Conservation (phyloP, 2,329 filamentous ascomycete genomes). For the Thermothelomyces thermophilus region DNA sequence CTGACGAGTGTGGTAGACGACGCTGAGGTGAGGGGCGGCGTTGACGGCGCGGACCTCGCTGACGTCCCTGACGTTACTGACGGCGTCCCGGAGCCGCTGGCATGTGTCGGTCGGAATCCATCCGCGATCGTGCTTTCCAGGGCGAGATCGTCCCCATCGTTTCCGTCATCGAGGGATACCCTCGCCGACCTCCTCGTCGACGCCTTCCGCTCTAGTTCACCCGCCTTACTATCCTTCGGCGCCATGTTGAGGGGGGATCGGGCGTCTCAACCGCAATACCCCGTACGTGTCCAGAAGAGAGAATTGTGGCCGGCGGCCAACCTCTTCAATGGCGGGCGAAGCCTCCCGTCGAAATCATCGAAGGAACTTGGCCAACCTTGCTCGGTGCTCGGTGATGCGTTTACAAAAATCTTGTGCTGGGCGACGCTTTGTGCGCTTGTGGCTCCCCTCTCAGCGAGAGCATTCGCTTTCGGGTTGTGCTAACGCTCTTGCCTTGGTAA, state of each 20-base stretch:
- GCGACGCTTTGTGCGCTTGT: not conserved
- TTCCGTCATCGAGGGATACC: constrained; percentile 31
- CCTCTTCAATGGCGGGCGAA: constrained; percentile 17
- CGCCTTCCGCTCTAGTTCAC: constrained; percentile 36
- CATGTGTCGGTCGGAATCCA: constrained; percentile 40
- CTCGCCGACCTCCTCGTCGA: constrained; percentile 39
- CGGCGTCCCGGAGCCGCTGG: constrained; percentile 1
- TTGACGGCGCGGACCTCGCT: no score
- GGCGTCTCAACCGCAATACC: not conserved
- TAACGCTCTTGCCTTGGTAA: not conserved
- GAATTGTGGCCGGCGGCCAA: constrained; percentile 15
- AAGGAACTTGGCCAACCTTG: not conserved
- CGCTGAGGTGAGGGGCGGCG: constrained; percentile 23
- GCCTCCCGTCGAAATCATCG: constrained; percentile 17
- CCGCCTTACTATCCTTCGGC: constrained; percentile 34
- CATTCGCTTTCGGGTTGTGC: not conserved
- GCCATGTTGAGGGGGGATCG: constrained; percentile 33
- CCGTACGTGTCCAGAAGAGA: not conserved
- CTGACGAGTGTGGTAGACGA: constrained; percentile 19
- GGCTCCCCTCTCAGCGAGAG: not conserved
- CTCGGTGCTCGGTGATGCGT: not conserved
- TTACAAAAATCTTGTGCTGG: not conserved
- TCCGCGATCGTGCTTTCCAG: constrained; percentile 46
- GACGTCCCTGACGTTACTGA: no score
- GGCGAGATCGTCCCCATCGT: constrained; percentile 45